Evolutionary conservation across 768 basidiomycete genomes (phyloP).

Genomic region (Gymnopilus dilepis): DNA sequence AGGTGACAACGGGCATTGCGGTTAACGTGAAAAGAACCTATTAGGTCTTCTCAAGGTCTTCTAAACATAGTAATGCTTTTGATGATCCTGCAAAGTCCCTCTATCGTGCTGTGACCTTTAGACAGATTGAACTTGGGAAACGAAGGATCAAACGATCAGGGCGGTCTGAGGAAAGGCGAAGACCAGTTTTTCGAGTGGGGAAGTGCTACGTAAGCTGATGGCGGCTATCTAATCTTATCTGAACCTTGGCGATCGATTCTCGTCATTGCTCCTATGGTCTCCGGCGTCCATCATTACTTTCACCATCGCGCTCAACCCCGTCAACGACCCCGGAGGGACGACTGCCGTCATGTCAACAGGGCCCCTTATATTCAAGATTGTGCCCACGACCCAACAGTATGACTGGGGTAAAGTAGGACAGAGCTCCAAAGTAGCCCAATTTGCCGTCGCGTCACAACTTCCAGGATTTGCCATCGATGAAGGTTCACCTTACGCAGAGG

Average conservation of each 20-base stretch:
- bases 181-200: too few species aligned
- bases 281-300: not conserved
- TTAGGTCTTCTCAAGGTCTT: too few species aligned
- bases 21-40: too few species aligned
- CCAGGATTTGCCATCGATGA: slow-evolving; percentile 74
- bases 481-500: slow-evolving; percentile 90
- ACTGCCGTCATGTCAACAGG: not conserved
- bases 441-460: slow-evolving; percentile 64
- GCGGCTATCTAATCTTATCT: not conserved
- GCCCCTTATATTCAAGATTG: slow-evolving; percentile 70
- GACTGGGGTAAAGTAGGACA: slow-evolving; percentile 93
- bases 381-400: slow-evolving; percentile 86
- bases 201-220: too few species aligned
- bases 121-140: too few species aligned
- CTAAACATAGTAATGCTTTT: too few species aligned
- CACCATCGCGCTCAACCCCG: not conserved
- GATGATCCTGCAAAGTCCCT: too few species aligned
- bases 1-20: too few species aligned
- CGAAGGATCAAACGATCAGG: too few species aligned
- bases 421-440: slow-evolving; percentile 86
- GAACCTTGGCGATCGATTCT: not conserved
- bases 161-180: too few species aligned
- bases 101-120: too few species aligned
- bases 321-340: not conserved
- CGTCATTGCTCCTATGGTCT: not conserved